phyloP scores from a whole-genome alignment of 805 yeast species.

The Schizosaccharomyces pombe region ASM294v3 CU329670.1:704001-704500 shows the following conservation, averaged over 20 bases:
- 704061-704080: slow-evolving; percentile 17
- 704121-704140: not conserved
- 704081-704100: slow-evolving; percentile 14
- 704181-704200: not conserved
- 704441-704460: not conserved
- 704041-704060: slow-evolving; percentile 93
- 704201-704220: not conserved
- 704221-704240: not conserved
- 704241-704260: not conserved
- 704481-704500: not conserved
- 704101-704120: slow-evolving; percentile 4
- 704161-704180: not conserved
- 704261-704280: not conserved
- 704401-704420: not conserved
- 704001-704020: slow-evolving; percentile 34
- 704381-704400: not conserved
- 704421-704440: not conserved
- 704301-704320: not conserved
- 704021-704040: slow-evolving; percentile 50
- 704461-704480: not conserved
- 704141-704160: too few species aligned
- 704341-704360: not conserved
- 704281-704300: not conserved
- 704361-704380: not conserved
- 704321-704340: not conserved